Base-by-base conservation (phyloP, 164 flowering plant genomes). In the Umbellularia californica region DNA sequence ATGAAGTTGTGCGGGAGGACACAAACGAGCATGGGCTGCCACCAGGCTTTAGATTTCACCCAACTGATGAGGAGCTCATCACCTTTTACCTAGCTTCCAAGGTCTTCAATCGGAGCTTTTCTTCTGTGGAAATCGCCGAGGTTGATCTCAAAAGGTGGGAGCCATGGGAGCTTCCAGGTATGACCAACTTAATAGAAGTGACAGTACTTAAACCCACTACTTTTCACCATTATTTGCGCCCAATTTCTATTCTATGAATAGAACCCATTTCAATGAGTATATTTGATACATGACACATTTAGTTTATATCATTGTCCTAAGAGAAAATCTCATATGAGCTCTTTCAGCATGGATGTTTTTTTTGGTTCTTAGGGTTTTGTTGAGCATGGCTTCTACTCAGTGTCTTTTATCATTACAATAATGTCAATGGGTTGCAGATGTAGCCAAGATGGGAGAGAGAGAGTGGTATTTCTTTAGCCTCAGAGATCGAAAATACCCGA, bases 151-250 rank as follows among this genome's bases (percentile, higher is more conserved):
- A 89, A 74, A 73, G 88, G 73, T 88, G 88, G 65, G 95, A 92
- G 67, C 97, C 97, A 15, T 91, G 94, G 97, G 96, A 93, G 72
- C 90, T 93, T 78, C 97, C 97, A 70, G 94, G 97, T 91, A 55
- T 35, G 1, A 35, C 47, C 47, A 35, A 35, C 47, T 35, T 35
- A 35, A 35, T 35, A 35, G 47, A 35, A 1, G 47, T 41, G 47
- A 41, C 11, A 4, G 6, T 33, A 30, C 35, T 30, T 30, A 30
- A 30, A 30, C 35, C 47, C 9, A 41, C 10, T 41, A 41, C 47
- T 41, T 41, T 35, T 41, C 10, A 41, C 1, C 47, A 41, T 9
- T 41, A 41, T 41, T 41, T 41, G 47, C 47, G 1, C 47, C 47
- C 11, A 41, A 9, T 41, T 41, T 41, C 11, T 41, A 41, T 41